Evolutionary conservation across 225 moss, liverwort and hornwort species (phyloP), one percentile per base, ranked within the genome.

Genomic region (Straminergon stramineum): DNA sequence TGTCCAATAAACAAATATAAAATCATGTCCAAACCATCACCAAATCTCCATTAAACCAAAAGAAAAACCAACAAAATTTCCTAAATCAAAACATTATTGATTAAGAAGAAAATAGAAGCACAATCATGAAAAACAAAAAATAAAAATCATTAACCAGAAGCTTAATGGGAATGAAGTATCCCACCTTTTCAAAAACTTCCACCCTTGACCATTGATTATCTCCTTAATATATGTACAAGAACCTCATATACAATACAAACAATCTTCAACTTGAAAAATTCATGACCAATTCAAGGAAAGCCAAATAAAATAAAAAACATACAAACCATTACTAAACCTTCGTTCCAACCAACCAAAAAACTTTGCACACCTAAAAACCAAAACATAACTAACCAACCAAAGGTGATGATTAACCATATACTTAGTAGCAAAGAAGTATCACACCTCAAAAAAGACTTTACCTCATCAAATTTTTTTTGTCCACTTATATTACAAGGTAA

Each of bases 311-410:
- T 8, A 26, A 15, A 39, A 23, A 23, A 13, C 30, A 18, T 48
- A 6, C 11, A 48, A 2, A 31, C 17, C 18, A 31, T 48, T 4
- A 75, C 30, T 9, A 30, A 74, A 43, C 0, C 10, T 45, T 45
- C 45, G 45, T 74, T 45, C 17, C 15, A 15, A 26, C 15, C 1
- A 28, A 17, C 27, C 6, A 16, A 1, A 43, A 5, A 74, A 28
- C 43, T 73, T 45, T 14, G 1, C 5, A 16, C 9, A 9, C 28
- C 0, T 4, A 0, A 16, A 70, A 28, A 43, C 0, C 45, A 45
- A 75, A 75, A 75, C 18, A 10, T 48, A 48, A 75, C 14, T 22
- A 15, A 56, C 15, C 16, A 56, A 35, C 9, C 2, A 14, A 21
- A 13, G 4, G 32, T 18, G 13, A 8, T 37, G 13, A 9, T 37